phyloP scores from a whole-genome alignment of 768 basidiomycete genomes.

The Paxillus rubicundulus region DNA sequence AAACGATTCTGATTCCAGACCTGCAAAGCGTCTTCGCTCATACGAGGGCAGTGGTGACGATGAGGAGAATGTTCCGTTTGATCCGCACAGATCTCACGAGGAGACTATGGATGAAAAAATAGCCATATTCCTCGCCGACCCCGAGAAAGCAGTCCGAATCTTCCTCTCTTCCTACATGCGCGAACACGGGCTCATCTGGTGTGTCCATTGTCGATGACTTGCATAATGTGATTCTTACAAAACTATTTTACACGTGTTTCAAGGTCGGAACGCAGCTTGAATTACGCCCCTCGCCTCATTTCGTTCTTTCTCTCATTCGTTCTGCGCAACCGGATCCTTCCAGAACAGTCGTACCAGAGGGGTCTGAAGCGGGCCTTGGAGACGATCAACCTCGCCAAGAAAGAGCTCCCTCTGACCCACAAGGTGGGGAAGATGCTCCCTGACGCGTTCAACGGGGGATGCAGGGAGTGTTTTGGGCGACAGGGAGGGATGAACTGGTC shows the following conservation, averaged over 20 bases:
- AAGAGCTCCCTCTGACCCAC: conserved; percentile 44
- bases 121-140: conserved; percentile 56
- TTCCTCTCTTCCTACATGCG: conserved; percentile 72
- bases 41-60: conserved; percentile 17
- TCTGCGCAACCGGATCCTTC: conserved; percentile 52
- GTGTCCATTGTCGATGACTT: conserved; percentile 14
- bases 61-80: conserved; percentile 37
- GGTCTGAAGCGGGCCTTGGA: conserved; percentile 46
- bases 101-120: conserved; percentile 44
- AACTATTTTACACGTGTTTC: background rate
- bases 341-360: conserved; percentile 45
- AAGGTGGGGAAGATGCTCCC: conserved; percentile 39
- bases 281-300: conserved; percentile 51
- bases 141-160: conserved; percentile 54
- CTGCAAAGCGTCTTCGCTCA: conserved; percentile 27
- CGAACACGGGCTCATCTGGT: conserved; percentile 71
- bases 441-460: conserved; percentile 48
- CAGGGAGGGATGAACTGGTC: conserved; percentile 41
- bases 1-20: background rate
- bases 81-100: conserved; percentile 33
- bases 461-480: conserved; percentile 47
- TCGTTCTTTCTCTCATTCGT: conserved; percentile 61
- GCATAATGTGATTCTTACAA: background rate
- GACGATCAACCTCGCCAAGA: conserved; percentile 38
- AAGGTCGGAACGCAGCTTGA: conserved; percentile 50